These are phyloP conservation scores for Wickerhamomyces bovis DNA, from an alignment of 805 yeast genomes.

Conservation along the genomic window DNA sequence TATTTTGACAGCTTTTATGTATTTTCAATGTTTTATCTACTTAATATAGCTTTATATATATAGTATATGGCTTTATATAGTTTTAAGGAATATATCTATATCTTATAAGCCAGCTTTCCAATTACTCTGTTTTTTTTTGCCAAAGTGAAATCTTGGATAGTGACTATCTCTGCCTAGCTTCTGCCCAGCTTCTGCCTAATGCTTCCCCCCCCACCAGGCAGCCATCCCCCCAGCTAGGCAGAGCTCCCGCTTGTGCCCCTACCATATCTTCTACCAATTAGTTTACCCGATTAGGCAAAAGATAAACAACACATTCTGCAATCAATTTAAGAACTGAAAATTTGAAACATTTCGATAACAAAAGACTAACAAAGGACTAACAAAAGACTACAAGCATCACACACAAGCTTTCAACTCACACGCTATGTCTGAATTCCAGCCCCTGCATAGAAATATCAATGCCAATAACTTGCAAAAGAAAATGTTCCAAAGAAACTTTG, in stretches of 20 bases:
- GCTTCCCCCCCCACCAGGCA: no score
- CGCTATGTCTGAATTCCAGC: slow-evolving; percentile 25
- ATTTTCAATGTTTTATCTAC: no score
- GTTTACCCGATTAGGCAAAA: neutral
- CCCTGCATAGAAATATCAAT: slow-evolving; percentile 18
- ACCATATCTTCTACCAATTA: neutral
- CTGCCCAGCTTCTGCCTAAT: no score
- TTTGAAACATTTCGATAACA: neutral
- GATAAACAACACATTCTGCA: neutral
- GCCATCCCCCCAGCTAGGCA: neutral
- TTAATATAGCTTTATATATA: no score
- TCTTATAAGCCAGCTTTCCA: no score
- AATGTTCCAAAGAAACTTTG: slow-evolving; percentile 17
- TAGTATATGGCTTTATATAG: no score
- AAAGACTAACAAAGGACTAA: neutral
- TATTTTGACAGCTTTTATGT: no score
- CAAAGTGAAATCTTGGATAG: no score
- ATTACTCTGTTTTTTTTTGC: no score
- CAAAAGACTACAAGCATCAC: neutral
- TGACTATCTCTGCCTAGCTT: no score
- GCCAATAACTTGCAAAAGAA: slow-evolving; percentile 14
- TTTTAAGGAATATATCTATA: no score
- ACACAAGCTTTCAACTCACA: neutral
- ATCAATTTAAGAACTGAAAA: neutral
- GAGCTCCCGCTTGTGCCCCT: neutral